Evolutionary conservation across 495 filamentous ascomycete species (phyloP), one percentile per base, ranked within the genome.

Genomic region (Aspergillus incahuasiensis): DNA sequence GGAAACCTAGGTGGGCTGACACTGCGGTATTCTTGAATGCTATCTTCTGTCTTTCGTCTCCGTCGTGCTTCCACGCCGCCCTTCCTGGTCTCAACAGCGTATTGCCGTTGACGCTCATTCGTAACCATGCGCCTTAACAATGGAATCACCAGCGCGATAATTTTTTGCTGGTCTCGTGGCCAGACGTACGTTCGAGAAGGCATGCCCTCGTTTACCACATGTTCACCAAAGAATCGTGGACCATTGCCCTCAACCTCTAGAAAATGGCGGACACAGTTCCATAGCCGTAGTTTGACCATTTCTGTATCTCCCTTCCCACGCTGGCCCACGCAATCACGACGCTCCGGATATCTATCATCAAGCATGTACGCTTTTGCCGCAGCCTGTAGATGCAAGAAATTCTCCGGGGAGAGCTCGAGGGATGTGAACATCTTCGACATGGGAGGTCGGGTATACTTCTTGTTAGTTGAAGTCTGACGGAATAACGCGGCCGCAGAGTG

Each of bases 291-390:
- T 56, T 83, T 84, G 9, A 82, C 79, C 76, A 84, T 80, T 50
- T 85, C 82, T 0, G 75, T 78, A 56, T 84, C 82, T 3, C 81
- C 82, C 50, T 77, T 82, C 7, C 78, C 79, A n/a, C 78, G 70
- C 43, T 75, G 80, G 5, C 82, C 83, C 1, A 86, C 81, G 55
- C 82, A 86, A 8, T 82, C 76, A 40, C 75, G 74, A 28, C 83
- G 69, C 13, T 86, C 81, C 1, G 82, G 82, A 55, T 82, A 65
- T 6, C 70, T 61, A 22, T 78, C 67, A 61, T 86, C 74, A 15
- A 86, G 68, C 83, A 86, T 86, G 58, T 80, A 86, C 9, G 55
- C 59, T 59, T 85, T 86, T 0, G 82, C 82, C 5, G 77, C 80
- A 1, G 79, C 74, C 65, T 86, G 81, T 2, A 86, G 70, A 48